Conservation (phyloP, 208 protist species). For the Leptomonas pyrrhocoris region DNA sequence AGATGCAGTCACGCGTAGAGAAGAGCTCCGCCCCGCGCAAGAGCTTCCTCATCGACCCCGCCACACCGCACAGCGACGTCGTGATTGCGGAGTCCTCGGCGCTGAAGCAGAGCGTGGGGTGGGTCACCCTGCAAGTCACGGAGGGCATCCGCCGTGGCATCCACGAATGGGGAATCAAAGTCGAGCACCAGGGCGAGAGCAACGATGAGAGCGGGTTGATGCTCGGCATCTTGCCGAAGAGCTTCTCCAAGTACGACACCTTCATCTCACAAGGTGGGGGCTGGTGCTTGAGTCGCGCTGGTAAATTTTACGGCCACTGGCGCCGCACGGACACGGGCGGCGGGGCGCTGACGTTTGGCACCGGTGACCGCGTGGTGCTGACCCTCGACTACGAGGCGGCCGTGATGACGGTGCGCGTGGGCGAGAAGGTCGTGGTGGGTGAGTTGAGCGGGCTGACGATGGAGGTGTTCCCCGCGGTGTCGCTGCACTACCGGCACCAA, state of each 20-base stretch:
- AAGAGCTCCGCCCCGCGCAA: conserved; percentile 71
- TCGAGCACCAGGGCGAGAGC: conserved; percentile 92
- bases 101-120: conserved; percentile 91
- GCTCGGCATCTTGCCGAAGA: conserved; percentile 92
- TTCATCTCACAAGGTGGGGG: conserved; percentile 93
- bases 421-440: conserved; percentile 78
- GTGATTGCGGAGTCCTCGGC: conserved; percentile 88
- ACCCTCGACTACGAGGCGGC: conserved; percentile 87
- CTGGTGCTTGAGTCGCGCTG: conserved; percentile 92
- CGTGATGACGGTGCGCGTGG: conserved; percentile 87
- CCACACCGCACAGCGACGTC: conserved; percentile 88
- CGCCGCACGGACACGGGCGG: conserved; percentile 66
- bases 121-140: conserved; percentile 91
- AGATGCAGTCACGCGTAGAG: conserved; percentile 70
- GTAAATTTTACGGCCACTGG: conserved; percentile 95
- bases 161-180: conserved; percentile 92
- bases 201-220: conserved; percentile 92
- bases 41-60: conserved; percentile 89
- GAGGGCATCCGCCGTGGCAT: conserved; percentile 86
- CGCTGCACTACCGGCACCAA: conserved; percentile 92
- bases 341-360: conserved; percentile 75
- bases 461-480: conserved; percentile 92
- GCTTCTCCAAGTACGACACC: conserved; percentile 90
- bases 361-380: conserved; percentile 88
- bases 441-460: conserved; percentile 85